Evolutionary conservation across 305 asterid genomes (phyloP).

Genomic region (Fraxinus angustifolia): DNA sequence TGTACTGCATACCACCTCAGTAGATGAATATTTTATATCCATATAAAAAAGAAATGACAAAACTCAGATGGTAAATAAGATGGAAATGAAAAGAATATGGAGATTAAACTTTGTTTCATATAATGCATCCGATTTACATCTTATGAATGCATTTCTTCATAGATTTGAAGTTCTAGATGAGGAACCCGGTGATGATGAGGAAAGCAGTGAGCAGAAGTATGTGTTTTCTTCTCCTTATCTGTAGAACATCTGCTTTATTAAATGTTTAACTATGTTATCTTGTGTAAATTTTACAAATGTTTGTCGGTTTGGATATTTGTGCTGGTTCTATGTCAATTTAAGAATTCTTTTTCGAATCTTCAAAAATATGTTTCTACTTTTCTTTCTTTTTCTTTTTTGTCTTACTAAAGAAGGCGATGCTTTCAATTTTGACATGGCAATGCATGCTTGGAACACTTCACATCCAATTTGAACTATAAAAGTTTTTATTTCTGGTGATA

Average conservation of each 20-base stretch:
- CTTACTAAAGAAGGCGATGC: neutral
- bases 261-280: neutral
- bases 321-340: neutral
- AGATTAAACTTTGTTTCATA: neutral
- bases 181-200: constrained; percentile 98
- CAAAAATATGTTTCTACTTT: neutral
- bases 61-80: constrained; percentile 2
- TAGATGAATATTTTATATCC: neutral
- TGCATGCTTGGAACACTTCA: neutral
- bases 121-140: constrained; percentile 4
- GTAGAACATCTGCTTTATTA: neutral
- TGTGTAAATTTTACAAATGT: neutral
- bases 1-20: constrained; percentile 8
- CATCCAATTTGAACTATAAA: neutral
- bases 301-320: neutral
- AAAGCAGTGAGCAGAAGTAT: constrained; percentile 84
- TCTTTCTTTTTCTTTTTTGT: neutral
- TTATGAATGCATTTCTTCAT: constrained; percentile 19
- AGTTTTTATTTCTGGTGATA: neutral
- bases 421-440: neutral
- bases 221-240: constrained; percentile 8
- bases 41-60: neutral
- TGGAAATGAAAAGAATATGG: constrained; percentile 1
- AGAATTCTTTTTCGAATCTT: neutral
- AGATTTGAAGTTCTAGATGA: constrained; percentile 96